Evolutionary conservation across 2,329 filamentous ascomycete species (phyloP).

Genomic region (Penicillium sp.): DNA sequence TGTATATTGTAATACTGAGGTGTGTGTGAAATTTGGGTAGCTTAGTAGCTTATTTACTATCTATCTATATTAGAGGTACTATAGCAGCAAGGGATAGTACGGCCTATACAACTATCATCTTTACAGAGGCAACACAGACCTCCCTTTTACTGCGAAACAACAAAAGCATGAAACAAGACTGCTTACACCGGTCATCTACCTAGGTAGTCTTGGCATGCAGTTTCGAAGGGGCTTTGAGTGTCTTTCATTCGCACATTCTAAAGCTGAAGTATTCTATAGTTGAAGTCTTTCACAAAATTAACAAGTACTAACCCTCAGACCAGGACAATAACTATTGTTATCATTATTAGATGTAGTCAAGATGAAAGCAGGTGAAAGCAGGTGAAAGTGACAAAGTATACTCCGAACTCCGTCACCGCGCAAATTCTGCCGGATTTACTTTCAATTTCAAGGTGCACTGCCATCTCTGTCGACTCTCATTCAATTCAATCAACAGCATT

Average conservation of each 20-base stretch:
- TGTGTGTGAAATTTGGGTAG: neutral
- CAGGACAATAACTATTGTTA: neutral
- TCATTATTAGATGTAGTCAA: neutral
- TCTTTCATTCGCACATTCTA: neutral
- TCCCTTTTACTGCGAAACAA: neutral
- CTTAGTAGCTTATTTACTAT: too few relatives aligned
- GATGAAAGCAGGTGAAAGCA: neutral
- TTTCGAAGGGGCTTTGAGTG: neutral
- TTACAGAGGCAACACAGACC: neutral
- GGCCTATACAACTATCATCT: neutral
- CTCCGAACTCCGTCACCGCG: neutral
- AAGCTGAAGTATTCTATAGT: neutral
- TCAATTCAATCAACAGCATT: neutral
- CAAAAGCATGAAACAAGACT: neutral
- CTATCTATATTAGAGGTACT: neutral
- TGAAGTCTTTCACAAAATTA: neutral
- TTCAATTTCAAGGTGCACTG: slow-evolving; percentile 2
- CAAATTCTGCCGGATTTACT: slow-evolving; percentile 7
- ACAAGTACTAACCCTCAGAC: neutral
- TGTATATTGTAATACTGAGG: neutral
- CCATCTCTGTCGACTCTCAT: neutral
- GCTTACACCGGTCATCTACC: neutral
- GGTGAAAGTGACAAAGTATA: too few relatives aligned
- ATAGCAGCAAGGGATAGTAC: neutral
- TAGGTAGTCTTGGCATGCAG: neutral